phyloP scores from a whole-genome alignment of 306 rosid species.

The Dalbergia oliveri region DNA sequence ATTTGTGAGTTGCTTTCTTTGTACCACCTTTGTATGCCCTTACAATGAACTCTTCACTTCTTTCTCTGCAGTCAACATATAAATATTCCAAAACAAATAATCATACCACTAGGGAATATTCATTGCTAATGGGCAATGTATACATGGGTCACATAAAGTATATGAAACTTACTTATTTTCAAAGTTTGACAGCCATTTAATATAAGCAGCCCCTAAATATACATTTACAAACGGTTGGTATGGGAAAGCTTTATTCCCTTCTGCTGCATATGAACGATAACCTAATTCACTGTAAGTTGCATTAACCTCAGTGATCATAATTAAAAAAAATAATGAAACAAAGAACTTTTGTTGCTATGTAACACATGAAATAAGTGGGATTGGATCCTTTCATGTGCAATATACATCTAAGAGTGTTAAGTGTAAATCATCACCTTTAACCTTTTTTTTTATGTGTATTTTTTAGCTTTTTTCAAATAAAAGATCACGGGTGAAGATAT shows the following conservation, averaged over 20 bases:
- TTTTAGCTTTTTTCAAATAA: too few species aligned
- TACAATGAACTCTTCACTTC: conserved; percentile 84
- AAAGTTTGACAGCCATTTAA: conserved; percentile 73
- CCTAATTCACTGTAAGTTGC: conserved; percentile 69
- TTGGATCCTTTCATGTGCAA: too few species aligned
- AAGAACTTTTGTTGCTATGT: conserved; percentile 8
- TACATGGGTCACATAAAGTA: conserved; percentile 19
- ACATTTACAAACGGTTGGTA: conserved; percentile 73
- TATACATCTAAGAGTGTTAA: too few species aligned
- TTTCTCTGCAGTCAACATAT: conserved; percentile 64
- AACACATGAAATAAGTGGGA: conserved; percentile 18
- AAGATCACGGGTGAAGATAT: too few species aligned
- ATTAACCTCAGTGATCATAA: conserved; percentile 48
- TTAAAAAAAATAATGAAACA: conserved; percentile 9
- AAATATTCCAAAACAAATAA: conserved; percentile 31
- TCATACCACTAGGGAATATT: conserved; percentile 9
- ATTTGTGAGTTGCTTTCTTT: conserved; percentile 81
- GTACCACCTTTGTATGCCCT: conserved; percentile 91
- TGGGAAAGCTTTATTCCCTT: conserved; percentile 52
- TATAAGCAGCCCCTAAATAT: conserved; percentile 85
- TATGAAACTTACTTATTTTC: conserved; percentile 66
- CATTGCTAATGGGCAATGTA: neutral
- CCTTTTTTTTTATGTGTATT: too few species aligned
- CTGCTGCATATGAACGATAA: conserved; percentile 55
- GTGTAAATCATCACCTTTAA: too few species aligned